Percentiles rank a stretch among this genome's conserved stretches.
Conservation (phyloP, 2,329 filamentous ascomycete genomes). For the Arthroderma uncinatum region DNA sequence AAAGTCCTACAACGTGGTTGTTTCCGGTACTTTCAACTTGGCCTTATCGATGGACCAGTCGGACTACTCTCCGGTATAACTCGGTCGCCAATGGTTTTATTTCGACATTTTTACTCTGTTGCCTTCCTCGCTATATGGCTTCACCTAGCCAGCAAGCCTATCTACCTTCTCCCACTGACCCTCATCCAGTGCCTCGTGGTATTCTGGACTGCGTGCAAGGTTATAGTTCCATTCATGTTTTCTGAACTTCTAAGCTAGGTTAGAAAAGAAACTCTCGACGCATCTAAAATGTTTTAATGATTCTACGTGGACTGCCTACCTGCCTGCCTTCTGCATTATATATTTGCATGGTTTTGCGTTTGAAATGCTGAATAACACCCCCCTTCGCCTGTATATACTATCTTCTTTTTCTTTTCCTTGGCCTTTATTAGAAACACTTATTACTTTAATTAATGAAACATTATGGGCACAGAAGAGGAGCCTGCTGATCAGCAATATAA, state of each 20-base stretch:
- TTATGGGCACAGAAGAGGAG: background rate
- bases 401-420: background rate
- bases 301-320: background rate
- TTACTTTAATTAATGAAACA: background rate
- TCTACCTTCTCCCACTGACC: conserved; percentile 51
- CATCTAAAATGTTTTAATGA: background rate
- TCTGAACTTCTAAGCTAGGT: conserved; percentile 44
- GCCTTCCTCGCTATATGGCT: conserved; percentile 79
- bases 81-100: conserved; percentile 61
- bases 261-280: background rate
- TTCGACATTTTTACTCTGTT: conserved; percentile 90
- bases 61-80: conserved; percentile 75
- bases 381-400: background rate
- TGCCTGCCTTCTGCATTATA: background rate
- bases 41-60: conserved; percentile 64
- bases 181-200: conserved; percentile 56
- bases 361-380: background rate
- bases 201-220: conserved; percentile 67
- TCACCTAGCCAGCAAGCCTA: conserved; percentile 41
- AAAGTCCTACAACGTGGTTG: conserved; percentile 76
- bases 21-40: conserved; percentile 78
- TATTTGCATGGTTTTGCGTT: background rate
- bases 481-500: too few species aligned
- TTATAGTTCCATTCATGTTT: conserved; percentile 73
- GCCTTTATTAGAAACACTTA: background rate